phyloP scores from a whole-genome alignment of 225 moss, liverwort and hornwort species.

The Polytrichum commune region DNA sequence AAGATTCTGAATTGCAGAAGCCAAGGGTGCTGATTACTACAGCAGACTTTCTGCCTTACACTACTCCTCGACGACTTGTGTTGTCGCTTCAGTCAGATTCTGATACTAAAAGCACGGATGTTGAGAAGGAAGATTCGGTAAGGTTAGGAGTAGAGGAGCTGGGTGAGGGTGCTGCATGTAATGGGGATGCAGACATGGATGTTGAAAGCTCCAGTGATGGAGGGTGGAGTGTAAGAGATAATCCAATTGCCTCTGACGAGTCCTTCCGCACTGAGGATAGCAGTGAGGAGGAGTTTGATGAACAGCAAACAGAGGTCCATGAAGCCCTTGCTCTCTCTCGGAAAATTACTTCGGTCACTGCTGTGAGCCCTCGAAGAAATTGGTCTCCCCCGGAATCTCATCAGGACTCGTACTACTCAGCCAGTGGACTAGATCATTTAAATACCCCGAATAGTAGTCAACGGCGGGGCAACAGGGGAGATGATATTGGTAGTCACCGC shows the following conservation, averaged over 20 bases:
- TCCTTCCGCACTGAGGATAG: conserved; percentile 50
- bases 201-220: conserved; percentile 84
- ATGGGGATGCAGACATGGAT: conserved; percentile 71
- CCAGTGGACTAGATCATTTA: conserved; percentile 6
- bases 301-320: conserved; percentile 18
- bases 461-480: conserved; percentile 1
- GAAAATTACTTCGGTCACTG: conserved; percentile 15
- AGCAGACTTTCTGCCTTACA: conserved; percentile 72
- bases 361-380: conserved; percentile 3
- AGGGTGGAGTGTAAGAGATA: conserved; percentile 82
- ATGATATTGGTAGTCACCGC: conserved; percentile 7
- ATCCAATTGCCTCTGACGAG: conserved; percentile 78
- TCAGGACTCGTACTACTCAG: conserved; percentile 8
- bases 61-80: conserved; percentile 78
- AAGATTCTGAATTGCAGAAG: conserved; percentile 36
- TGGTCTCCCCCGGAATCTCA: conserved; percentile 6
- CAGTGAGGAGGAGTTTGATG: conserved; percentile 46
- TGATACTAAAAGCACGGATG: conserved; percentile 24
- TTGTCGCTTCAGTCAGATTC: conserved; percentile 75
- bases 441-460: conserved; percentile 13
- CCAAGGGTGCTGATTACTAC: conserved; percentile 64
- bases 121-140: conserved; percentile 27
- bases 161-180: conserved; percentile 24
- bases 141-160: conserved; percentile 23
- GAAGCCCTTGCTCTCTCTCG: conserved; percentile 19